Evolutionary conservation across 768 basidiomycete genomes (phyloP).

Genomic region (Collybia sp.): DNA sequence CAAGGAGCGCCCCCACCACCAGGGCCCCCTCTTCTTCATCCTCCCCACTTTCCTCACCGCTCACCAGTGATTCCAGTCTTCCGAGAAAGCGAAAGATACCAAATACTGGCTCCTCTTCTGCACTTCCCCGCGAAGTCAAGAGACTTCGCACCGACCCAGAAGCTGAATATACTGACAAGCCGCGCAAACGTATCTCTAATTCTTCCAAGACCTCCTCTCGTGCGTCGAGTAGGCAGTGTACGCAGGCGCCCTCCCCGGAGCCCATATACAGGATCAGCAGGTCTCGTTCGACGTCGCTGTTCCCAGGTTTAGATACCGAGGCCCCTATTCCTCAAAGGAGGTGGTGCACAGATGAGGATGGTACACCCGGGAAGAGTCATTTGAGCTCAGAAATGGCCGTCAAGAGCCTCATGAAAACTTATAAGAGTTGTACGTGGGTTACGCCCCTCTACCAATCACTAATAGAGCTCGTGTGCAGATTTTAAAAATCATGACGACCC

Average conservation of each 20-base stretch:
- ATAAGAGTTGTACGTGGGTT: constrained; percentile 57
- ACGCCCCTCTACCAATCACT: background rate
- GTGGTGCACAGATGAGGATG: constrained; percentile 51
- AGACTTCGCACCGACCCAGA: constrained; percentile 21
- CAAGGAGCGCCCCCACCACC: constrained; percentile 8
- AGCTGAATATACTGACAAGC: constrained; percentile 17
- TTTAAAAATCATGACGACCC: constrained; percentile 67
- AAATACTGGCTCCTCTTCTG: constrained; percentile 6
- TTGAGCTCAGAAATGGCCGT: constrained; percentile 67
- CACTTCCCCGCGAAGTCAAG: constrained; percentile 35
- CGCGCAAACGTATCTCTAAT: constrained; percentile 22
- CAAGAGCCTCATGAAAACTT: constrained; percentile 54
- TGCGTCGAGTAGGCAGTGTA: constrained; percentile 34
- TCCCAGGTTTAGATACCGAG: constrained; percentile 34
- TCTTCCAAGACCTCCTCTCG: constrained; percentile 37
- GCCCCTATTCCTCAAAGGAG: constrained; percentile 32
- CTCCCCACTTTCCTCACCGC: constrained; percentile 20
- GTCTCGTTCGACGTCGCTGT: constrained; percentile 61
- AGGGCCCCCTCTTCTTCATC: constrained; percentile 6
- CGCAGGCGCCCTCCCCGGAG: constrained; percentile 40
- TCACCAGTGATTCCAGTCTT: constrained; percentile 18
- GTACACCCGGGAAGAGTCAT: constrained; percentile 44
- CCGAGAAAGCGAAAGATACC: constrained; percentile 30
- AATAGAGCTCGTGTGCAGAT: constrained; percentile 32
- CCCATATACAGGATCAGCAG: constrained; percentile 54